Evolutionary conservation across 768 basidiomycete species (phyloP), one percentile per base, ranked within the genome.

Genomic region (Tricholoma bakamatsutake): DNA sequence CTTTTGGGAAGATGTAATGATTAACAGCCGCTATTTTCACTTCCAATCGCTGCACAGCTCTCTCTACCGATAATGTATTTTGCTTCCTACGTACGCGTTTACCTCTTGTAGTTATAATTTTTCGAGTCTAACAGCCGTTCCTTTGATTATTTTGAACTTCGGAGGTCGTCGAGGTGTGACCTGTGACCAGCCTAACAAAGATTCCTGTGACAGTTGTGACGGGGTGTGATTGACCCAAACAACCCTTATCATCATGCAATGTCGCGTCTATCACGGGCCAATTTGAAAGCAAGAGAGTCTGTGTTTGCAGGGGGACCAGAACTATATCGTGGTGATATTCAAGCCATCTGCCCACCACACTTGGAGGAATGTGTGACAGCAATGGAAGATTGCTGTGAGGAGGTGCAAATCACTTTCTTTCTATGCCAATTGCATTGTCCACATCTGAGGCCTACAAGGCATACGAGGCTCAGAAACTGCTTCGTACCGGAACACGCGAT

Each of bases 341-440:
- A 85, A 57, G 80, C 82, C 0, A 76, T 79, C 55, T 90, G 87
- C 62, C 87, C 87, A 3, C 87, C 83, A 0, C 82, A 82, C 67
- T 73, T 91, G 15, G 78, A 77, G 52, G 89, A 90, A 69, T 90
- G 89, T 63, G 89, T 91, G 4, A 72, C 79, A 60, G 84, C 85
- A 0, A 82, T 90, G 80, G 86, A 90, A 62, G 86, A 89, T 61
- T 90, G 88, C 61, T 90, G 87, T 63, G 85, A 89, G 66, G 85
- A 90, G 82, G 86, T 83, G 56, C 52, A 55, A 53, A n/a, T 24
- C 9, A 49, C 34, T 13, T 8, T 17, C 28, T n/a, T n/a, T n/a
- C 17, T 30, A n/a, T 39, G 35, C 35, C 31, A 7, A 30, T 47
- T 21, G 6, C n/a, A 8, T 48, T 17, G 28, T 11, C 30, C n/a